Base-by-base conservation (phyloP, 176 grass and related monocot species). In the Cymbopogon citratus region DNA sequence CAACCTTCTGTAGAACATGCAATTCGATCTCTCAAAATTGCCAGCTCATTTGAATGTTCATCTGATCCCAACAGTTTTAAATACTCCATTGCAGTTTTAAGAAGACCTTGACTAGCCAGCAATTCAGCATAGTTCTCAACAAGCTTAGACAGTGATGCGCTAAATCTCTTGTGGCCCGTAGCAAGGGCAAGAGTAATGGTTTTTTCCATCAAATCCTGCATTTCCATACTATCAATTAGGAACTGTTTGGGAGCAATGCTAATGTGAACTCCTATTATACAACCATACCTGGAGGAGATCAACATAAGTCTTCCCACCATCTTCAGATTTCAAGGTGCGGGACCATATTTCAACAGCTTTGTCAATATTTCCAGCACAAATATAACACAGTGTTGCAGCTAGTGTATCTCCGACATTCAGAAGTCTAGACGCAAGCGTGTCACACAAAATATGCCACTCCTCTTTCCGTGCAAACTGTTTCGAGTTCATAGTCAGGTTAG, bases 271-370 rank as follows among this genome's bases (percentile, higher is more conserved):
- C 81, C 3, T 80, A 46, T 78, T 84, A 63, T 70, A 49, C 80
- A 79, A 71, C 44, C 21, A 66, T 87, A 99, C 96, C 91, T 99
- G 96, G 74, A 99, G 91, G 91, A 99, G 96, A 87, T 99, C 96
- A 85, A 95, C 89, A 83, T 91, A 99, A 77, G 85, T 78, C 85
- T 87, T 95, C 75, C 89, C 81, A 85, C 89, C 89, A 78, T 92
- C 82, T 85, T 95, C 96, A 88, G 91, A 91, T 43, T 88, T 93
- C 76, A 99, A 80, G 80, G 81, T 83, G 19, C 59, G 91, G 73
- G 96, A 99, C 96, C 96, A 99, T 80, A 99, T 99, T 87, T 93
- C 96, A 68, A 95, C 91, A 91, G 91, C 85, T 99, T 91, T 95
- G 64, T 99, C 96, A 29, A 99, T 95, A 88, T 93, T 99, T 85